A percentile compares a stretch with the other conserved stretches of the same genome.
phyloP scores from a whole-genome alignment of 2,329 filamentous ascomycete genomes.

The Leptographium wingfieldii region DNA sequence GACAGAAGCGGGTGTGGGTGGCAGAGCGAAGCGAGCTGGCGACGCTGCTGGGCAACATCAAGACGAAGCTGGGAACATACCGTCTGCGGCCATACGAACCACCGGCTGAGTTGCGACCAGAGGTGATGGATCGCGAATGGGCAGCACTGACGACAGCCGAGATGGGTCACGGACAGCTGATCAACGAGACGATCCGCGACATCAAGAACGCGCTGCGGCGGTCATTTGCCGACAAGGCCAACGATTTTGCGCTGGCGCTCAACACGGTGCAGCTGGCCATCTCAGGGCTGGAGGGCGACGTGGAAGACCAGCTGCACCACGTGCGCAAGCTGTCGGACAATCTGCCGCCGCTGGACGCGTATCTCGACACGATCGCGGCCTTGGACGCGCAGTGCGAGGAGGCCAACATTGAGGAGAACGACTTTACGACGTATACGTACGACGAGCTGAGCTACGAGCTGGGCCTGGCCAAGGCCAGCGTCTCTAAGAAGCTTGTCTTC shows the following conservation, averaged over 20 bases:
- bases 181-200: slow-evolving; percentile 96
- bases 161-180: slow-evolving; percentile 78
- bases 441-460: slow-evolving; percentile 93
- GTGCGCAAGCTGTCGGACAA: slow-evolving; percentile 77
- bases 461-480: slow-evolving; percentile 77
- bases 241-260: slow-evolving; percentile 89
- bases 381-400: slow-evolving; percentile 84
- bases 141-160: slow-evolving; percentile 66
- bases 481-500: slow-evolving; percentile 93
- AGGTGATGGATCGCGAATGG: slow-evolving; percentile 77
- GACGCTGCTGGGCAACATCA: slow-evolving; percentile 91
- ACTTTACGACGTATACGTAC: slow-evolving; percentile 98
- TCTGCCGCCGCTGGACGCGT: slow-evolving; percentile 78
- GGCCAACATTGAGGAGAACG: slow-evolving; percentile 98
- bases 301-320: slow-evolving; percentile 86
- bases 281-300: slow-evolving; percentile 91
- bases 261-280: slow-evolving; percentile 93
- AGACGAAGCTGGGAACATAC: slow-evolving; percentile 95
- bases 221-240: slow-evolving; percentile 94
- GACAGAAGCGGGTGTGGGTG: slow-evolving; percentile 87
- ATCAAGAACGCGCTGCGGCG: slow-evolving; percentile 93
- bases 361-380: slow-evolving; percentile 73
- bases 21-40: slow-evolving; percentile 94
- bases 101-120: slow-evolving; percentile 68
- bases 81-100: slow-evolving; percentile 83